phyloP scores from a whole-genome alignment of 345 rosid genomes.

The Luvunga scandens region DNA sequence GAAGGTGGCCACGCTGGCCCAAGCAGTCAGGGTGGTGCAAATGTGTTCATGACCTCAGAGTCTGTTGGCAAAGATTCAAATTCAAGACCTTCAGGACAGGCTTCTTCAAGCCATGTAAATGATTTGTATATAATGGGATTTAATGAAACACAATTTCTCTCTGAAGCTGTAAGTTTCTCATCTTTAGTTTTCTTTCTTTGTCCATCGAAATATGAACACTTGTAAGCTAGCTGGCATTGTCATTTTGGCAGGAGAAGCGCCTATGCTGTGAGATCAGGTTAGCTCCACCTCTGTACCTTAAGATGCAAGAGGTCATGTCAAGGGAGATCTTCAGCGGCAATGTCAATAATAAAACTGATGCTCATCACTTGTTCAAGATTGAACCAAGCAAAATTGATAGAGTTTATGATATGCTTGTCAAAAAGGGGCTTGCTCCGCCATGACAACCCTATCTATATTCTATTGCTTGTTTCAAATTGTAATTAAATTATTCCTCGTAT shows the following conservation, averaged over 20 bases:
- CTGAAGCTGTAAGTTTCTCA: constrained; percentile 66
- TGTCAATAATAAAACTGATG: constrained; percentile 71
- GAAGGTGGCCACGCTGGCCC: constrained; percentile 56
- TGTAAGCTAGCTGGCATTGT: neutral
- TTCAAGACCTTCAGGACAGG: constrained; percentile 48
- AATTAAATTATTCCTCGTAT: neutral
- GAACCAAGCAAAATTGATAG: constrained; percentile 78
- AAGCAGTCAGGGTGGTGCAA: constrained; percentile 42
- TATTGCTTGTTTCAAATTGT: neutral
- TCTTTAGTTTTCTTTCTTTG: neutral
- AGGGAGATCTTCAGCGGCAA: constrained; percentile 75
- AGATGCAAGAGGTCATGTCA: constrained; percentile 81
- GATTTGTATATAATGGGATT: constrained; percentile 58
- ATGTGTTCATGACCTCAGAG: constrained; percentile 39
- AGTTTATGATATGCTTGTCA: constrained; percentile 90
- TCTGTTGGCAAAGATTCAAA: constrained; percentile 36
- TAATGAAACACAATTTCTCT: constrained; percentile 61
- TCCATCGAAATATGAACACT: too few relatives aligned
- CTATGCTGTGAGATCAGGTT: constrained; percentile 69
- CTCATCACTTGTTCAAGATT: constrained; percentile 70
- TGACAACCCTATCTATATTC: constrained; percentile 14
- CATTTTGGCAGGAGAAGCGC: constrained; percentile 75
- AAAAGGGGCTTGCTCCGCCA: constrained; percentile 81
- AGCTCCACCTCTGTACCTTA: constrained; percentile 74
- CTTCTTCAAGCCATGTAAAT: constrained; percentile 59